Evolutionary conservation across 768 basidiomycete genomes (phyloP).

Genomic region (Calocybe cyanea): DNA sequence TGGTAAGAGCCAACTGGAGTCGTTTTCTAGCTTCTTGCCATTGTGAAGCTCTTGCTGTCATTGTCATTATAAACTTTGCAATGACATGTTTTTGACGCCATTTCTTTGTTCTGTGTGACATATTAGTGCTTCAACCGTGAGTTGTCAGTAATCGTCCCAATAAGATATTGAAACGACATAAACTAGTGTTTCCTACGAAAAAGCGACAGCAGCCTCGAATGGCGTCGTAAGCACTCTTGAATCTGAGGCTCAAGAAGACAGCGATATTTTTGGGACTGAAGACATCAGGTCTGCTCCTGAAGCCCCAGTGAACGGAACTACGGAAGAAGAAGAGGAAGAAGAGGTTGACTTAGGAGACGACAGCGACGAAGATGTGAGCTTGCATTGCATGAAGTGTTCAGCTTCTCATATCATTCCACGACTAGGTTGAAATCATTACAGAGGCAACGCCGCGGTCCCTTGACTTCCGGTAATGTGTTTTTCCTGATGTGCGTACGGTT

Average conservation of each 20-base stretch:
- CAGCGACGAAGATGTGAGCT: conserved; percentile 41
- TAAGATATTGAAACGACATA: conserved; percentile 11
- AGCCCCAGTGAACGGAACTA: conserved; percentile 30
- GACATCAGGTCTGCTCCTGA: conserved; percentile 13
- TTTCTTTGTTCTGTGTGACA: conserved; percentile 35
- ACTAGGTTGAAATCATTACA: conserved; percentile 87
- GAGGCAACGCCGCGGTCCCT: conserved; percentile 69
- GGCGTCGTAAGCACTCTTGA: conserved; percentile 50
- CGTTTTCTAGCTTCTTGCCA: conserved; percentile 16
- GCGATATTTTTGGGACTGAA: conserved; percentile 23
- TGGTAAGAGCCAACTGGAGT: conserved; percentile 39
- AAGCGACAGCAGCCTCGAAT: conserved; percentile 38
- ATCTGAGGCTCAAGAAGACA: conserved; percentile 33
- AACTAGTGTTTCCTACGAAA: conserved; percentile 32
- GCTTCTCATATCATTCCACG: conserved; percentile 2
- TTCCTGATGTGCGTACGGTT: not conserved
- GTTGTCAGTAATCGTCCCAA: conserved; percentile 29
- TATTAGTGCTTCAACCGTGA: conserved; percentile 61
- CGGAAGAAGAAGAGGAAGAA: conserved; percentile 23
- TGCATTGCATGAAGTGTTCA: conserved; percentile 1
- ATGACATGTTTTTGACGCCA: conserved; percentile 39
- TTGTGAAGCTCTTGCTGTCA: conserved; percentile 19
- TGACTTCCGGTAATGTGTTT: conserved; percentile 60
- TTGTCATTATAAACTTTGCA: conserved; percentile 28
- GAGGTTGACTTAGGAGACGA: conserved; percentile 35